Evolutionary conservation across 345 rosid genomes (phyloP).

Genomic region (Dimocarpus longan): DNA sequence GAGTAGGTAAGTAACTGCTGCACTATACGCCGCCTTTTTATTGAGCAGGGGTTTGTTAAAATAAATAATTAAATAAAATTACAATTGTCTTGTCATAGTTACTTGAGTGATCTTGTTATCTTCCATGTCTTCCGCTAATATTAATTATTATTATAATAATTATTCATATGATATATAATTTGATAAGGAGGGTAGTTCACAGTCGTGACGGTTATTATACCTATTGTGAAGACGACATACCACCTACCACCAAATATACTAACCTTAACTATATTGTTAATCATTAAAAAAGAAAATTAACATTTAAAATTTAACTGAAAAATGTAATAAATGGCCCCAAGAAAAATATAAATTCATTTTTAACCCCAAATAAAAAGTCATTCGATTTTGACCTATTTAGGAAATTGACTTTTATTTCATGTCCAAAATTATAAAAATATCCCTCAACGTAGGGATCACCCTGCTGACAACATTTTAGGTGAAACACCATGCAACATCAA

Average conservation of each 20-base stretch:
- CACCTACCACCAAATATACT: slow-evolving; percentile 14
- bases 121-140: neutral
- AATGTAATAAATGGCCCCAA: no score
- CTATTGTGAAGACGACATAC: slow-evolving; percentile 18
- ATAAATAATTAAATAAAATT: neutral
- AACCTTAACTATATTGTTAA: no score
- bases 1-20: slow-evolving; percentile 9
- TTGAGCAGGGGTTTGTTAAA: neutral
- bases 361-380: no score
- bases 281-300: no score
- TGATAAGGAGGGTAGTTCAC: neutral
- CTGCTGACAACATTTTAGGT: no score
- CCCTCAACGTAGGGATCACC: no score
- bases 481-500: no score
- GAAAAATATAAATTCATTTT: no score
- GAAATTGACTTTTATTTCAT: no score
- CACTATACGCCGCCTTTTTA: slow-evolving; percentile 11
- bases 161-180: neutral
- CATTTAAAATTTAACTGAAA: no score
- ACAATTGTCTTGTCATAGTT: neutral
- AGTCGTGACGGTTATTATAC: slow-evolving; percentile 14
- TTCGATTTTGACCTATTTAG: no score
- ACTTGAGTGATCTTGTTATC: neutral
- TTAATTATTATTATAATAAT: neutral
- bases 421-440: no score